phyloP scores from a whole-genome alignment of 768 basidiomycete genomes.

The Glaciozyma antarctica region DNA sequence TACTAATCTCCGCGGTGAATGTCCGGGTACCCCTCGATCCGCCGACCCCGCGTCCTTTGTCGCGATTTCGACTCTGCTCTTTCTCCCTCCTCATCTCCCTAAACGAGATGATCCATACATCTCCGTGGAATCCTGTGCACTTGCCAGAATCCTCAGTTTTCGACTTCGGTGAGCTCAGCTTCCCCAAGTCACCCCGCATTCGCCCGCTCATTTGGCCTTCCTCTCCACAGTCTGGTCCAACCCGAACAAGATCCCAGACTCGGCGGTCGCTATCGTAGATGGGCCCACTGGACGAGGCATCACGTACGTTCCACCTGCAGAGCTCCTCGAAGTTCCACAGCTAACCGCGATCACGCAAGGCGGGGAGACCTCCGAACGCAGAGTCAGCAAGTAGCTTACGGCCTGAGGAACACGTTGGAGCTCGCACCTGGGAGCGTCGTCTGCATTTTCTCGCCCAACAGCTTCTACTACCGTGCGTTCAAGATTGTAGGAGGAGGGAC shows the following conservation, averaged over 20 bases:
- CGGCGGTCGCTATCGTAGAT: conserved; percentile 13
- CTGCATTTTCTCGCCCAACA: conserved; percentile 30
- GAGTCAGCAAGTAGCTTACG: conserved; percentile 20
- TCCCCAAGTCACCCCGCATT: too few relatives aligned
- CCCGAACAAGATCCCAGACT: conserved; percentile 12
- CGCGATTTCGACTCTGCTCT: too few relatives aligned
- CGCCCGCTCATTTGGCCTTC: too few relatives aligned
- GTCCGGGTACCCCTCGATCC: too few relatives aligned
- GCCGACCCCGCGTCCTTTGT: too few relatives aligned
- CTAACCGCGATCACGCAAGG: neutral
- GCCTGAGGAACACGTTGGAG: conserved; percentile 3
- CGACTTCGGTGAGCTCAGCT: too few relatives aligned
- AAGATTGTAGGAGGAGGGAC: neutral
- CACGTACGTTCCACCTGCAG: conserved; percentile 10
- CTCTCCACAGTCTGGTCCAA: conserved; percentile 22
- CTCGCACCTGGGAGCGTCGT: conserved; percentile 20
- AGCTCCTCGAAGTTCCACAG: neutral
- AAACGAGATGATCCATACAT: too few relatives aligned
- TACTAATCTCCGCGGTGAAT: too few relatives aligned
- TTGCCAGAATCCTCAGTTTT: too few relatives aligned
- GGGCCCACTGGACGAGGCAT: conserved; percentile 13
- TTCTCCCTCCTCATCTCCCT: too few relatives aligned
- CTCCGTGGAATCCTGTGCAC: too few relatives aligned
- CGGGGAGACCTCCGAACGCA: conserved; percentile 9
- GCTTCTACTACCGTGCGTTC: conserved; percentile 26